Conservation (phyloP, 805 yeast species). For the Candida coleopterorum region DNA sequence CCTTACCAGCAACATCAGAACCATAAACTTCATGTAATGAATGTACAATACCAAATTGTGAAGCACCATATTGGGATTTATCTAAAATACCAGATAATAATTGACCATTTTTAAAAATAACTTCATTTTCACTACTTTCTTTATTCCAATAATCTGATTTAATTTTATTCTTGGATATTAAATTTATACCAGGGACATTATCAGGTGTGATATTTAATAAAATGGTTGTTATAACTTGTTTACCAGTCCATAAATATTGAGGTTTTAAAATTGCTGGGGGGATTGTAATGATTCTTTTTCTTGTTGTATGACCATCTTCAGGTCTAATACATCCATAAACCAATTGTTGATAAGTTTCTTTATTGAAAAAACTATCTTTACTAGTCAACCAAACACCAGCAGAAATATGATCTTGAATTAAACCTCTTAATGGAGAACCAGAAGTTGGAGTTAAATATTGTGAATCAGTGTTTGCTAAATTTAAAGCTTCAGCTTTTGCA, state of each 20-base stretch:
- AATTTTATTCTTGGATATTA: constrained; percentile 78
- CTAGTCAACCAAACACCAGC: constrained; percentile 98
- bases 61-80: constrained; percentile 97
- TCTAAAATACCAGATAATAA: constrained; percentile 89
- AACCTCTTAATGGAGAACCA: constrained; percentile 97
- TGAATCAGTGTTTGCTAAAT: constrained; percentile 94
- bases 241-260: constrained; percentile 93
- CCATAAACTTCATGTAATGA: constrained; percentile 96
- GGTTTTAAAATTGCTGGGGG: constrained; percentile 92
- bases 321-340: constrained; percentile 93
- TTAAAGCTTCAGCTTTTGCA: constrained; percentile 93
- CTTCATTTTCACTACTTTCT: constrained; percentile 79
- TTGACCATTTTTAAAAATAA: constrained; percentile 81
- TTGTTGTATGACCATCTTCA: constrained; percentile 92
- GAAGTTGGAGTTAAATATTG: constrained; percentile 98
- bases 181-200: constrained; percentile 86
- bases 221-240: constrained; percentile 92
- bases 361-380: constrained; percentile 85
- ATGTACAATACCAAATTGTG: constrained; percentile 94
- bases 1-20: constrained; percentile 81
- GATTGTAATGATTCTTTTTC: constrained; percentile 60
- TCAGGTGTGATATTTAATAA: constrained; percentile 82
- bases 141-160: constrained; percentile 94
- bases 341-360: constrained; percentile 90
- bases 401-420: constrained; percentile 97